Evolutionary conservation across 305 asterid species (phyloP).

Genomic region (Petunia hybrid): DNA sequence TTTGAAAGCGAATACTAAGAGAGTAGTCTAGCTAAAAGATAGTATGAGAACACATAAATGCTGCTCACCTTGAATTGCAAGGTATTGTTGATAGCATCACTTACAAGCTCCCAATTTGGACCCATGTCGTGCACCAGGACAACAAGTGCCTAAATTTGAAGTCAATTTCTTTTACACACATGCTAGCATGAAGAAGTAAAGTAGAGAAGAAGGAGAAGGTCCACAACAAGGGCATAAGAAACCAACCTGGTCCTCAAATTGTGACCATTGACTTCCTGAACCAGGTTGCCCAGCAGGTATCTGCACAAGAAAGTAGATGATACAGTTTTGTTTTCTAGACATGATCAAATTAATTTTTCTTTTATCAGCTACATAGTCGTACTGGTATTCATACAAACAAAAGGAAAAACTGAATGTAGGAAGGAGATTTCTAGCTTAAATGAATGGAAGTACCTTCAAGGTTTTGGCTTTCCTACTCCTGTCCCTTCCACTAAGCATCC

Average conservation of each 20-base stretch:
- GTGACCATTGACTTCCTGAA: slow-evolving; percentile 76
- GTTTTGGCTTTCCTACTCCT: slow-evolving; percentile 68
- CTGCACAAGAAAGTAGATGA: slow-evolving; percentile 50
- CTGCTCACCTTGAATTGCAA: slow-evolving; percentile 72
- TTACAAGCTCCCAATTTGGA: slow-evolving; percentile 91
- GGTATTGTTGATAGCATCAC: slow-evolving; percentile 79
- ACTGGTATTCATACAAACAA: slow-evolving; percentile 29
- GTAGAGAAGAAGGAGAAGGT: slow-evolving; percentile 23
- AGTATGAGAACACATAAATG: slow-evolving; percentile 9
- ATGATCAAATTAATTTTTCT: slow-evolving; percentile 13
- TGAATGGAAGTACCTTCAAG: slow-evolving; percentile 55
- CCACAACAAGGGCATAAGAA: slow-evolving; percentile 30
- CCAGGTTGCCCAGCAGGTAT: slow-evolving; percentile 60
- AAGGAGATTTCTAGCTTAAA: slow-evolving; percentile 20
- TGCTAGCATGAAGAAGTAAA: slow-evolving; percentile 16
- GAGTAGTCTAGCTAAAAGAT: slow-evolving; percentile 21
- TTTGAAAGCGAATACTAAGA: slow-evolving; percentile 27
- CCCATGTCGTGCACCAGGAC: slow-evolving; percentile 90
- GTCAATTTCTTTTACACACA: slow-evolving; percentile 22
- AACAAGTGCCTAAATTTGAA: slow-evolving; percentile 64
- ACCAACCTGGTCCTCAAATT: slow-evolving; percentile 83
- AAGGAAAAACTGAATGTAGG: slow-evolving; percentile 21
- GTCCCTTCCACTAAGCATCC: slow-evolving; percentile 71
- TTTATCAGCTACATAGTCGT: not conserved
- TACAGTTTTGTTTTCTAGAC: slow-evolving; percentile 32